Evolutionary conservation across 129 eudicot species (phyloP).

Genomic region (Erigeron canadensis): DNA sequence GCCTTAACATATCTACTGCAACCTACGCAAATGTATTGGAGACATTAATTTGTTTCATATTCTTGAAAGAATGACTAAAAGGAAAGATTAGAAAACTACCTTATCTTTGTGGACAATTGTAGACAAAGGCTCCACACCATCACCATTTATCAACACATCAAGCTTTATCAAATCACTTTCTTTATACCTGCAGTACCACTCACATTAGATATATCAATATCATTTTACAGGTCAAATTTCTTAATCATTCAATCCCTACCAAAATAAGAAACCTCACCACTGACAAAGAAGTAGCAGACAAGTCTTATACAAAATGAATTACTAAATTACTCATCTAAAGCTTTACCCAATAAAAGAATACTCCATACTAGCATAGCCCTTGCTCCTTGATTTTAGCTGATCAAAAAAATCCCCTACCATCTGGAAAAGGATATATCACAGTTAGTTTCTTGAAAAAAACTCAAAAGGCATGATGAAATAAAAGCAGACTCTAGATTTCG

Average conservation of each 20-base stretch:
- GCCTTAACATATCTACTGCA: conserved; percentile 5
- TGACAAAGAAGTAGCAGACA: no score
- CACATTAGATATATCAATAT: conserved; percentile 7
- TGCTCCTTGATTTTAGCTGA: conserved; percentile 97
- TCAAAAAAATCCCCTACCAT: conserved; percentile 99
- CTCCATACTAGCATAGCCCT: conserved; percentile 99
- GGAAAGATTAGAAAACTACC: conserved; percentile 40
- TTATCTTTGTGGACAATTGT: conserved; percentile 95
- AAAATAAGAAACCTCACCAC: no score
- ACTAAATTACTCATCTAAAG: neutral
- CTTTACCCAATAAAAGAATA: conserved; percentile 86
- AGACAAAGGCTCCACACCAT: conserved; percentile 87
- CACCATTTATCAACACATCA: conserved; percentile 91
- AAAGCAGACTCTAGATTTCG: neutral
- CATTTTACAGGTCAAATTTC: conserved; percentile 4
- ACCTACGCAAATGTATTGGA: neutral
- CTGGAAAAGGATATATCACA: conserved; percentile 41
- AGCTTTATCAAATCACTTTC: conserved; percentile 90
- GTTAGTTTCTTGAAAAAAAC: neutral
- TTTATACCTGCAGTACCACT: conserved; percentile 53
- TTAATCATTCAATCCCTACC: no score
- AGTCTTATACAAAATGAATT: no score
- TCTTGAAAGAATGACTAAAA: neutral
- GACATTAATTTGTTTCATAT: neutral
- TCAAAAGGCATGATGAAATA: conserved; percentile 5